These are phyloP conservation scores for Truncatella angustata DNA, from an alignment of 2,329 filamentous ascomycete species.

Conservation along the genomic window DNA sequence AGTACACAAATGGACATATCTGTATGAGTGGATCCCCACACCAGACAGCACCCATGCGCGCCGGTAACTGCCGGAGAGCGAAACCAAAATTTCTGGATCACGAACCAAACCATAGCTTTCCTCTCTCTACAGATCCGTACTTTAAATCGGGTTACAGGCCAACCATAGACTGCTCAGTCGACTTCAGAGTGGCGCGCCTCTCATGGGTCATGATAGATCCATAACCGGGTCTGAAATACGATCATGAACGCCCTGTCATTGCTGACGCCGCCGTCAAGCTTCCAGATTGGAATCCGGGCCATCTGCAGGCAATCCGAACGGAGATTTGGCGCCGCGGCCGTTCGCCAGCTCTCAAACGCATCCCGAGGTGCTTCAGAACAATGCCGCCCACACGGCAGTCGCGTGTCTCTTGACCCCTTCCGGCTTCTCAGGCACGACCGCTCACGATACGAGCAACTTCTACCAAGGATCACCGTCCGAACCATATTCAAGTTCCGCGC, in stretches of 20 bases:
- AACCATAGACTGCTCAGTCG: background rate
- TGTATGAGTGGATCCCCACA: too few species aligned
- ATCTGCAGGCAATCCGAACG: constrained; percentile 22
- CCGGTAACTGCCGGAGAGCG: background rate
- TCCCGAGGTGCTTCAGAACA: constrained; percentile 8
- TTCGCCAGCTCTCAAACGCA: constrained; percentile 20
- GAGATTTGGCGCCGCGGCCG: constrained; percentile 13
- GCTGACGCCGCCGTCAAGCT: constrained; percentile 25
- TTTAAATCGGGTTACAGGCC: background rate
- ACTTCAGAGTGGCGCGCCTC: background rate
- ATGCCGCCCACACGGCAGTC: constrained; percentile 21
- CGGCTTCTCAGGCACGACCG: constrained; percentile 3
- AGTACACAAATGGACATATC: too few species aligned
- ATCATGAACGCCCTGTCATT: constrained; percentile 28
- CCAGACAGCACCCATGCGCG: background rate
- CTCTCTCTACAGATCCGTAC: background rate
- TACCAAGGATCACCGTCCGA: constrained; percentile 21
- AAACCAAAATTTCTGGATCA: background rate
- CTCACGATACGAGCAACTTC: constrained; percentile 10
- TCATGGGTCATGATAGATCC: constrained; percentile 7
- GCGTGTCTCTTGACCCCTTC: constrained; percentile 13
- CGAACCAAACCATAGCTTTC: background rate
- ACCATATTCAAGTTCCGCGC: constrained; percentile 31
- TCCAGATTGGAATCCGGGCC: constrained; percentile 28
- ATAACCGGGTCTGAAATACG: constrained; percentile 19